Evolutionary conservation across 2,329 filamentous ascomycete species (phyloP).

Genomic region (Cercospora berteroae): DNA sequence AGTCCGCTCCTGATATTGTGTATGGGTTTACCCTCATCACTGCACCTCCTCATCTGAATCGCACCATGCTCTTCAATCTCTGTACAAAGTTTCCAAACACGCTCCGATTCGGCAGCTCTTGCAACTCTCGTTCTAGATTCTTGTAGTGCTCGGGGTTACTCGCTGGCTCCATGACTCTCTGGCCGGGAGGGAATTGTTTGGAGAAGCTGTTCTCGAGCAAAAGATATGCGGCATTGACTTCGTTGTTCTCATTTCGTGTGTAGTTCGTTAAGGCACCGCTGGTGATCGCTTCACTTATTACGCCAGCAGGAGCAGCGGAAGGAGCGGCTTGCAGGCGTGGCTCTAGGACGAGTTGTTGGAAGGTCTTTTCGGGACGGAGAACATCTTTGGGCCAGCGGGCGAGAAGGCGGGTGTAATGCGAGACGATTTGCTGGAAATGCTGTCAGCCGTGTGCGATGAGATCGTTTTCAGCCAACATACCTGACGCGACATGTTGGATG

Average conservation of each 20-base stretch:
- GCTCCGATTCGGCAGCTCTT: slow-evolving; percentile 52
- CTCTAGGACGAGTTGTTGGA: slow-evolving; percentile 47
- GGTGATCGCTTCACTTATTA: slow-evolving; percentile 14
- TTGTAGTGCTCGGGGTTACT: slow-evolving; percentile 55
- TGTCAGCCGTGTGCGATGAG: neutral
- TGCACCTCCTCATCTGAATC: slow-evolving; percentile 40
- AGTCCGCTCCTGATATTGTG: neutral
- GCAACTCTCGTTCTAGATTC: slow-evolving; percentile 52
- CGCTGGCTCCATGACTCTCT: slow-evolving; percentile 49
- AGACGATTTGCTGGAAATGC: slow-evolving; percentile 36
- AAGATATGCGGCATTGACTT: slow-evolving; percentile 59
- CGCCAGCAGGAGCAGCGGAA: slow-evolving; percentile 2
- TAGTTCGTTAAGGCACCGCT: neutral
- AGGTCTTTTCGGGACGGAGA: slow-evolving; percentile 49
- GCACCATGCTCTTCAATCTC: slow-evolving; percentile 49
- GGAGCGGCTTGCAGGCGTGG: slow-evolving; percentile 41
- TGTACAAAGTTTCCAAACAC: slow-evolving; percentile 48
- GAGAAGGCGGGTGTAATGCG: slow-evolving; percentile 52
- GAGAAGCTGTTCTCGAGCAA: slow-evolving; percentile 60
- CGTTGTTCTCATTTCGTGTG: slow-evolving; percentile 40
- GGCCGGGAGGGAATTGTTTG: slow-evolving; percentile 50
- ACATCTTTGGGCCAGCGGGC: slow-evolving; percentile 51
- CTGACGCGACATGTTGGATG: slow-evolving; percentile 3
- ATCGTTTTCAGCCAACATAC: neutral
- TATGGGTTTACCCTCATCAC: neutral